phyloP scores from a whole-genome alignment of 805 yeast species.

The Metschnikowia picachoensis region DNA sequence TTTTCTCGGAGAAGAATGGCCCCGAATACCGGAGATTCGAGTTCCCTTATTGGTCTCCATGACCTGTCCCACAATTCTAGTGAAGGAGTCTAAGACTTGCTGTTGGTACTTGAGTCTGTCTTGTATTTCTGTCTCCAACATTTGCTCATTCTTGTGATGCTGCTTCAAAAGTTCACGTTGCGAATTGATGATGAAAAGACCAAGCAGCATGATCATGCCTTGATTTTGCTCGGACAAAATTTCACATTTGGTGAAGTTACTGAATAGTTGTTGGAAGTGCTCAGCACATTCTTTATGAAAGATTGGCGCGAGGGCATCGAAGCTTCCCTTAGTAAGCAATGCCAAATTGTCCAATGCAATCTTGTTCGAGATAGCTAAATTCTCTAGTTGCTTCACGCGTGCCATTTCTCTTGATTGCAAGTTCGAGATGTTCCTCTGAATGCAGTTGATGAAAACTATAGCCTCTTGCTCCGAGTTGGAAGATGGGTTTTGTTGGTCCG shows the following conservation, averaged over 20 bases:
- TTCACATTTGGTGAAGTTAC: conserved; percentile 5
- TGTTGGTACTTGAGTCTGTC: conserved; percentile 14
- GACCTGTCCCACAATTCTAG: conserved; percentile 8
- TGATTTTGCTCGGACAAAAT: conserved; percentile 3
- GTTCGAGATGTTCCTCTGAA: background rate
- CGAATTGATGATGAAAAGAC: conserved; percentile 11
- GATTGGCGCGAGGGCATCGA: conserved; percentile 11
- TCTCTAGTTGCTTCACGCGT: background rate
- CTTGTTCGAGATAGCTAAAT: conserved; percentile 7
- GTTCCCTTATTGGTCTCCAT: conserved; percentile 8
- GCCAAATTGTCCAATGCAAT: conserved; percentile 8
- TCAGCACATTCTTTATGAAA: conserved; percentile 13
- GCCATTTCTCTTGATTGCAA: background rate
- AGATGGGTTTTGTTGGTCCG: background rate
- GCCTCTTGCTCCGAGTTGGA: conserved; percentile 1
- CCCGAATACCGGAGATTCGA: conserved; percentile 9
- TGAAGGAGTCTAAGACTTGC: conserved; percentile 13
- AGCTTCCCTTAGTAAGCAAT: conserved; percentile 9
- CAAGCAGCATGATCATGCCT: conserved; percentile 4
- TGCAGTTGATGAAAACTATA: background rate
- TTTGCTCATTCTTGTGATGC: conserved; percentile 11
- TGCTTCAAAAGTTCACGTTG: conserved; percentile 9
- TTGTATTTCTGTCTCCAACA: conserved; percentile 11
- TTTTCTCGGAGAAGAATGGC: conserved; percentile 10
- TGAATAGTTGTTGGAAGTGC: conserved; percentile 8